Conservation (phyloP, 2,329 filamentous ascomycete genomes). For the Byssochlamys sp. region DNA sequence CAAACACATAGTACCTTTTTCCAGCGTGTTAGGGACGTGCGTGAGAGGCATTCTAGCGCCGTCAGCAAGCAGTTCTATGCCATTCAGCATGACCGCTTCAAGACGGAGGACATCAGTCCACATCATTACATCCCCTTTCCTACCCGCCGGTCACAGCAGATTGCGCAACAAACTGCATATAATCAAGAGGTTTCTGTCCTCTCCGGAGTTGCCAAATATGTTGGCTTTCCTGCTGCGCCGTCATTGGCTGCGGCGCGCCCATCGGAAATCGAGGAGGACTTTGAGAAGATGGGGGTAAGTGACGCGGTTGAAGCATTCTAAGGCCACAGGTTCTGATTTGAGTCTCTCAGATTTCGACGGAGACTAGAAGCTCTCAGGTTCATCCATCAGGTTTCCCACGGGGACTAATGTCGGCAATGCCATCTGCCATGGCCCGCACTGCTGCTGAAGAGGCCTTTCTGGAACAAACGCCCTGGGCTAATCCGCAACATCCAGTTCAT, state of each 20-base stretch:
- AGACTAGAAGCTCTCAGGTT: conserved; percentile 15
- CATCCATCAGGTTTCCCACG: conserved; percentile 22
- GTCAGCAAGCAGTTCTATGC: conserved; percentile 87
- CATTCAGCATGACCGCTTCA: conserved; percentile 78
- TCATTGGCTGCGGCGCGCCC: conserved; percentile 63
- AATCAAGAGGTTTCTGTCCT: conserved; percentile 90
- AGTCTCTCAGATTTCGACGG: conserved; percentile 19
- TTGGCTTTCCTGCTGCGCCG: conserved; percentile 93
- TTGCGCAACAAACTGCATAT: conserved; percentile 79
- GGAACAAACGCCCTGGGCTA: conserved; percentile 85
- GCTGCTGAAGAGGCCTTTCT: conserved; percentile 76
- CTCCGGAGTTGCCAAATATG: conserved; percentile 83
- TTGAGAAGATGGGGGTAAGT: conserved; percentile 80
- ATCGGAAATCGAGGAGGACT: conserved; percentile 72
- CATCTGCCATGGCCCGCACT: conserved; percentile 27
- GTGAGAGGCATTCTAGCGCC: conserved; percentile 68
- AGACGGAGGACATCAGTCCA: conserved; percentile 64
- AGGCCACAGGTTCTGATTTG: conserved; percentile 5
- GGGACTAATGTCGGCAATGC: conserved; percentile 22
- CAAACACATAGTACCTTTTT: conserved; percentile 86
- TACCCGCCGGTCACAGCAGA: conserved; percentile 63
- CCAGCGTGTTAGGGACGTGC: conserved; percentile 71
- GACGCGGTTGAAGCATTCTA: conserved; percentile 3
- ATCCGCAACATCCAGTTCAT: conserved; percentile 69
- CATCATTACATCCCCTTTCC: conserved; percentile 78